Base-by-base conservation (phyloP, 805 yeast genomes). In the Kregervanrija fluxuum region DNA sequence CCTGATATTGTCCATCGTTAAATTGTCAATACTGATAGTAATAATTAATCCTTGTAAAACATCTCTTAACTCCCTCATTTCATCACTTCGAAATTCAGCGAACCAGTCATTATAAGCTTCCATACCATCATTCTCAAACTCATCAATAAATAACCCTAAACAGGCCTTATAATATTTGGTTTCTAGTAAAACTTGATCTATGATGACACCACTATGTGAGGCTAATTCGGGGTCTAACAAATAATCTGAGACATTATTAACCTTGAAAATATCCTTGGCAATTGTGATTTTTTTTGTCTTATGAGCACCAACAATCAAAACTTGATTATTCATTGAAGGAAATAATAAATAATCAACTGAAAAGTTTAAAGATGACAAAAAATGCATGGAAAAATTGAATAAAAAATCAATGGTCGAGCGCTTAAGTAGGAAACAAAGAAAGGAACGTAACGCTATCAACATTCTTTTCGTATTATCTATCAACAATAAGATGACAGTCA, bases 221-320 rank as follows among this genome's bases (percentile, higher is more conserved):
- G 16, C 48, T 11, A 32, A 33, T 13, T 48, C 47, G 33, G 38
- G 38, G 5, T 43, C 28, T 43, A 48, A 14, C 28, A 22, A 22
- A 54, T 49, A 32, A 54, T 48, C 40, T 39, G 44, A 35, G 51
- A 60, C 2, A 59, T 62, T 6, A 54, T 48, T 33, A 62, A 53
- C 48, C 3, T 49, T 47, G 33, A 60, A 54, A 3, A 59, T 44
- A 4, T 52, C 55, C 28, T 48, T 44, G 34, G 58, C 46, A 5
- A 62, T 38, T 2, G 54, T 46, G 8, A 70, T 38, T 46, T 75
- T 74, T 4, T 74, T 74, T 1, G 69, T 56, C 12, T 58, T 48
- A 0, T 74, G 71, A 1, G 70, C 58, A 1, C 81, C 80, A 12
- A 73, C 54, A 4, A 75, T 51, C 44, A 75, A 57, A 14, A 75